Conservation (phyloP, 164 flowering plant species). For the Liquidambar formosana region DNA sequence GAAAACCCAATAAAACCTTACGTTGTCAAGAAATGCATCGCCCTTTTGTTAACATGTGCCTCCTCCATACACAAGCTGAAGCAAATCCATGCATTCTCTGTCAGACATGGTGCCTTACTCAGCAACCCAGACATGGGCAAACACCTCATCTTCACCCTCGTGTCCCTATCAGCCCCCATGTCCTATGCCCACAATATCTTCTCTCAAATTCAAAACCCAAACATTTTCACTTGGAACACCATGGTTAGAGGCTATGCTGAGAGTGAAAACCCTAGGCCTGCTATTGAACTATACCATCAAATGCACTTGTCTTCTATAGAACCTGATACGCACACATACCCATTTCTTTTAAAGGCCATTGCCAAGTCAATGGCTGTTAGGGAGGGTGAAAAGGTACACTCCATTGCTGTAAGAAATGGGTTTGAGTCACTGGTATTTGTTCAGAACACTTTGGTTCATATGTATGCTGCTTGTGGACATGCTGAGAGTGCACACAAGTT, state of each 20-base stretch:
- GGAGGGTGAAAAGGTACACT: slow-evolving; percentile 37
- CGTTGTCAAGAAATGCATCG: slow-evolving; percentile 29
- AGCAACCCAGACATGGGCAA: slow-evolving; percentile 29
- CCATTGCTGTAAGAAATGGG: slow-evolving; percentile 27
- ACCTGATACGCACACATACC: slow-evolving; percentile 47
- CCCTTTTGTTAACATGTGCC: slow-evolving; percentile 26
- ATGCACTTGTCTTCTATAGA: slow-evolving; percentile 22
- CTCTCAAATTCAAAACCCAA: slow-evolving; percentile 20
- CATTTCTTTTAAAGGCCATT: slow-evolving; percentile 43
- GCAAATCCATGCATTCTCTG: slow-evolving; percentile 44
- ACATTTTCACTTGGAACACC: slow-evolving; percentile 41
- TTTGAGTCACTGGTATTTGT: slow-evolving; percentile 38
- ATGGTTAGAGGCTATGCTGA: slow-evolving; percentile 49
- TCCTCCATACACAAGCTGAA: slow-evolving; percentile 29
- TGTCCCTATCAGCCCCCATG: slow-evolving; percentile 32
- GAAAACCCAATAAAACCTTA: slow-evolving; percentile 7
- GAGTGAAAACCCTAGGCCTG: slow-evolving; percentile 32
- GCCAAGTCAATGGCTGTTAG: slow-evolving; percentile 27
- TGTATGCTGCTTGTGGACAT: slow-evolving; percentile 36
- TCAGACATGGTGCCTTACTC: slow-evolving; percentile 32
- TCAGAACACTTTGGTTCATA: slow-evolving; percentile 39
- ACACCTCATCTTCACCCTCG: slow-evolving; percentile 31
- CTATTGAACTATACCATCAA: slow-evolving; percentile 22
- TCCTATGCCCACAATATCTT: slow-evolving; percentile 33
- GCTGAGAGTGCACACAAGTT: slow-evolving; percentile 32